phyloP scores from a whole-genome alignment of 1,284 basidiomycete species.

The Entoloma clypeatum region DNA sequence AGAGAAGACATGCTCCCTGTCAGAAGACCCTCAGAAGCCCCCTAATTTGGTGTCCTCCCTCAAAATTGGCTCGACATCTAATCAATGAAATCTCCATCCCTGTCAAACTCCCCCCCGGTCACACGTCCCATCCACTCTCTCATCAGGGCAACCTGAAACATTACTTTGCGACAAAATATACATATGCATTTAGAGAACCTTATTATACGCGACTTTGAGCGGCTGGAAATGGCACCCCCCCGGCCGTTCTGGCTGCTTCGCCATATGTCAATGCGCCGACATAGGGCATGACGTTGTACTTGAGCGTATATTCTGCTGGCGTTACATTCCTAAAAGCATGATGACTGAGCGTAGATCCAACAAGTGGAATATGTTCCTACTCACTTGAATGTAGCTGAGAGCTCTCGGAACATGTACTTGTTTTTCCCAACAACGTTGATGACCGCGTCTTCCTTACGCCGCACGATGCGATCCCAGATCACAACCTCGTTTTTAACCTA shows the following conservation, averaged over 20 bases:
- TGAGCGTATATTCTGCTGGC: slow-evolving; percentile 70
- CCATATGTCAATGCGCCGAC: slow-evolving; percentile 79
- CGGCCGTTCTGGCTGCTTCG: slow-evolving; percentile 60
- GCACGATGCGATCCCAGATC: slow-evolving; percentile 88
- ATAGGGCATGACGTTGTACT: slow-evolving; percentile 90
- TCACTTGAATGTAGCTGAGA: slow-evolving; percentile 75
- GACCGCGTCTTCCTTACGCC: slow-evolving; percentile 69
- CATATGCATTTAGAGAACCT: too few species aligned
- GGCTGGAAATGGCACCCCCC: slow-evolving; percentile 48
- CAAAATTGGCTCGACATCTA: slow-evolving; percentile 13
- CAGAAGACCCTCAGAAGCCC: slow-evolving; percentile 21
- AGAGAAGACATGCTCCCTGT: slow-evolving; percentile 18
- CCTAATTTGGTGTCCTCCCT: not conserved
- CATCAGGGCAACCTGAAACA: too few species aligned
- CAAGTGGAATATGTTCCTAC: slow-evolving; percentile 29
- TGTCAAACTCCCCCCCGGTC: slow-evolving; percentile 4
- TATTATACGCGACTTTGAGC: slow-evolving; percentile 33
- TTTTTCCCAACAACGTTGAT: slow-evolving; percentile 67
- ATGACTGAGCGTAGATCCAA: slow-evolving; percentile 7
- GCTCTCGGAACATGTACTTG: slow-evolving; percentile 82
- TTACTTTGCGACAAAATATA: too few species aligned
- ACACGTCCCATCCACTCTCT: too few species aligned
- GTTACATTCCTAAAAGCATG: slow-evolving; percentile 48
- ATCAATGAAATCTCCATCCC: slow-evolving; percentile 13
- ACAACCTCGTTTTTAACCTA: slow-evolving; percentile 82